A percentile compares a stretch with the other conserved stretches of the same genome.
These are phyloP conservation scores for Evernia prunastri DNA, from an alignment of 495 filamentous ascomycete genomes.

Conservation along the genomic window DNA sequence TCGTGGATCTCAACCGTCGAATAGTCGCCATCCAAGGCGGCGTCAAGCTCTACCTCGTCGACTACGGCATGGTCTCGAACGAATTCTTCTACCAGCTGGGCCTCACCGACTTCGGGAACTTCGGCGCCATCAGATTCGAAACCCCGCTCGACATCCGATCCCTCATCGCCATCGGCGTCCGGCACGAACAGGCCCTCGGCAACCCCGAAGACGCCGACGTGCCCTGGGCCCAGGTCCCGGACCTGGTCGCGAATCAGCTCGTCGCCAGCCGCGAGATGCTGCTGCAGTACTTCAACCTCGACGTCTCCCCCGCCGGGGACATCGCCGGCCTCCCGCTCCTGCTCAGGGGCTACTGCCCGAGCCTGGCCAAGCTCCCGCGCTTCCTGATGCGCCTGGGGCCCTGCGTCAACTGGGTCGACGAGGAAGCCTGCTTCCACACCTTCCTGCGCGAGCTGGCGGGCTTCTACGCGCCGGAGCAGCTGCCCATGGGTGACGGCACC, in stretches of 20 bases:
- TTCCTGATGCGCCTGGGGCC: slow-evolving; percentile 88
- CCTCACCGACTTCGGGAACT: slow-evolving; percentile 94
- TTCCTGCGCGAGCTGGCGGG: slow-evolving; percentile 83
- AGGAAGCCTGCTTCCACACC: slow-evolving; percentile 78
- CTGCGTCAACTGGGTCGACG: slow-evolving; percentile 76
- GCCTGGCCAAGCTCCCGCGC: slow-evolving; percentile 75
- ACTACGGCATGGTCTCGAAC: slow-evolving; percentile 81
- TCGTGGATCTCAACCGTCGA: slow-evolving; percentile 81
- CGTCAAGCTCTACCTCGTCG: slow-evolving; percentile 86
- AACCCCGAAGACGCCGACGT: slow-evolving; percentile 44
- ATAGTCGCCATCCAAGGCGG: slow-evolving; percentile 90
- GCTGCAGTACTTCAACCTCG: slow-evolving; percentile 82
- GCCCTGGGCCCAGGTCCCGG: slow-evolving; percentile 60
- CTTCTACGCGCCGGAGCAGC: slow-evolving; percentile 84
- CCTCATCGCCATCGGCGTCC: slow-evolving; percentile 65
- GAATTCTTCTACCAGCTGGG: slow-evolving; percentile 98
- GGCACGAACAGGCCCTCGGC: slow-evolving; percentile 48
- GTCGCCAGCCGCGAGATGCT: slow-evolving; percentile 79
- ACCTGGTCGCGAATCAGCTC: slow-evolving; percentile 54
- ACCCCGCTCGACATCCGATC: slow-evolving; percentile 65
- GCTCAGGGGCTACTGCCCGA: slow-evolving; percentile 81
- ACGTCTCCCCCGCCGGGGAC: slow-evolving; percentile 72
- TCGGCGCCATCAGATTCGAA: slow-evolving; percentile 74
- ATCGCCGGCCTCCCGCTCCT: slow-evolving; percentile 75
- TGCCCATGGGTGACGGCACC: slow-evolving; percentile 43